These are phyloP conservation scores for Cercospora berteroae DNA, from an alignment of 2,329 filamentous ascomycete genomes.

Conservation along the genomic window DNA sequence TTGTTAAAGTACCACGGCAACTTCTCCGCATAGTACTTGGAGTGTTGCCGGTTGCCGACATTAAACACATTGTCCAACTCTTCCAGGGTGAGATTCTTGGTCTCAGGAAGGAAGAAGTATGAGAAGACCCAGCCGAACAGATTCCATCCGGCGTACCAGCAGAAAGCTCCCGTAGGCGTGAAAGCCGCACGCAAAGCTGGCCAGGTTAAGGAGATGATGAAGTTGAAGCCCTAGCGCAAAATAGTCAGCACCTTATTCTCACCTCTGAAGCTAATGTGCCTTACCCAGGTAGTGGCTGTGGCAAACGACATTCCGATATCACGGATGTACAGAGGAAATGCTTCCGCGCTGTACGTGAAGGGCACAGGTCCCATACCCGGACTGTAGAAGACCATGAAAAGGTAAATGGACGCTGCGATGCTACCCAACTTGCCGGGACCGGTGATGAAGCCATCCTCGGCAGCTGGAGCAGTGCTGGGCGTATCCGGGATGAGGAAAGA, in stretches of 20 bases:
- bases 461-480: slow-evolving; percentile 6
- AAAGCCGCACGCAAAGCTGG: slow-evolving; percentile 51
- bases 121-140: slow-evolving; percentile 28
- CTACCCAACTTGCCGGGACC: slow-evolving; percentile 35
- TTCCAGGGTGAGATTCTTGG: slow-evolving; percentile 53
- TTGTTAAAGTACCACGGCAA: slow-evolving; percentile 30
- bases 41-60: slow-evolving; percentile 28
- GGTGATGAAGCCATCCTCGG: slow-evolving; percentile 13
- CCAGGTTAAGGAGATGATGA: slow-evolving; percentile 43
- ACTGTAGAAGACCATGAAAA: slow-evolving; percentile 34
- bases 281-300: slow-evolving; percentile 55
- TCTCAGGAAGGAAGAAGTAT: slow-evolving; percentile 42
- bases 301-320: slow-evolving; percentile 44
- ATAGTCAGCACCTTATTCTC: background rate
- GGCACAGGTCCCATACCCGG: slow-evolving; percentile 46
- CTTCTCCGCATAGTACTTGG: slow-evolving; percentile 30
- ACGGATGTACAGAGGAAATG: slow-evolving; percentile 45
- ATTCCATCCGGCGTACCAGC: slow-evolving; percentile 55
- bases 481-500: slow-evolving; percentile 39
- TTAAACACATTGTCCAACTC: slow-evolving; percentile 60
- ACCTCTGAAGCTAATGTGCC: background rate
- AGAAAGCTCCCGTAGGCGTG: slow-evolving; percentile 52
- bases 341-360: slow-evolving; percentile 49
- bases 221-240: slow-evolving; percentile 29
- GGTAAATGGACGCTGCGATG: slow-evolving; percentile 41